These are phyloP conservation scores for Lithospermum erythrorhizon DNA, from an alignment of 257 asterid genomes.

Conservation along the genomic window DNA sequence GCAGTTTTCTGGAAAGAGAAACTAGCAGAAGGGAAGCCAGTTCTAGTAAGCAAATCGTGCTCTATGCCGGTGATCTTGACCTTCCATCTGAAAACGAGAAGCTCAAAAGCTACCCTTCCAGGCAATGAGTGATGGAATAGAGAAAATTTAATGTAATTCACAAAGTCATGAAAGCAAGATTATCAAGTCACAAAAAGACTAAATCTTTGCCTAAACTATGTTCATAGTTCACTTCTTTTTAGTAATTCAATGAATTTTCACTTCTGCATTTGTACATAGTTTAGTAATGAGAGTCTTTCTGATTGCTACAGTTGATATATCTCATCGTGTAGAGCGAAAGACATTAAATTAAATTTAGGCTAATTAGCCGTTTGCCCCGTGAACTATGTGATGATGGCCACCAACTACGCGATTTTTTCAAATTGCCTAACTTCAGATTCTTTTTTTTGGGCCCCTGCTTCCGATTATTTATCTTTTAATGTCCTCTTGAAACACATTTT, in stretches of 20 bases:
- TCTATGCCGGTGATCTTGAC: conserved; percentile 51
- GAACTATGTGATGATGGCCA: no score
- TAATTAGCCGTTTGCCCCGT: no score
- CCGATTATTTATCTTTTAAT: no score
- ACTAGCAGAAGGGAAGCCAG: conserved; percentile 16
- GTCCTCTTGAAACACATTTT: no score
- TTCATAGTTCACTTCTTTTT: conserved; percentile 31
- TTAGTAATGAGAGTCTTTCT: conserved; percentile 11
- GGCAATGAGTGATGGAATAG: conserved; percentile 77
- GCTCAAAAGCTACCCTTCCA: conserved; percentile 56
- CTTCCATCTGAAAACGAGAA: conserved; percentile 51
- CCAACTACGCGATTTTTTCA: no score
- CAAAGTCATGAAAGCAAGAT: conserved; percentile 61
- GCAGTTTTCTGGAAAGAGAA: conserved; percentile 10
- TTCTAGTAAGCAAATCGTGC: conserved; percentile 49
- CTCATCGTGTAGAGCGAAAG: conserved; percentile 9
- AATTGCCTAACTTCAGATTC: no score
- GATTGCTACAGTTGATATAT: conserved; percentile 11
- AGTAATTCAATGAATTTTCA: conserved; percentile 4
- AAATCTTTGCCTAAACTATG: conserved; percentile 67
- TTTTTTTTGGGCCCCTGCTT: no score
- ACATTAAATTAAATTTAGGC: no score
- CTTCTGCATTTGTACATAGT: conserved; percentile 23
- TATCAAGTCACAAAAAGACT: conserved; percentile 31
- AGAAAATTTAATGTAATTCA: conserved; percentile 74